Conservation (phyloP, 2,329 filamentous ascomycete species). For the Trichoderma sp. region DNA sequence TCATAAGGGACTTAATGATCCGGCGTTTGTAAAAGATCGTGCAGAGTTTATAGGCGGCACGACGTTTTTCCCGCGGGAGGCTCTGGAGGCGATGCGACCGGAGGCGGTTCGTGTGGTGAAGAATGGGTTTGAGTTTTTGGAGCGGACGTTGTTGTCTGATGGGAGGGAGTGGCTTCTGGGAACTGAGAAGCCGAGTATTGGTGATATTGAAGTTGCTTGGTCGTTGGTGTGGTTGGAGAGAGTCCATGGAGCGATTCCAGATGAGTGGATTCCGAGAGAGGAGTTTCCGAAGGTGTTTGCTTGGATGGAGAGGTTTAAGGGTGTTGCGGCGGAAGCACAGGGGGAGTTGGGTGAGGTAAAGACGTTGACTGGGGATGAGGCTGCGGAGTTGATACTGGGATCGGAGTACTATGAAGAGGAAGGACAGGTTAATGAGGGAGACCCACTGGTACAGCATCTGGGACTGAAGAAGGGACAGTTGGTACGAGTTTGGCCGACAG, state of each 20-base stretch:
- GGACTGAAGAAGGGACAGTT: constrained; percentile 50
- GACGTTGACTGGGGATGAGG: constrained; percentile 53
- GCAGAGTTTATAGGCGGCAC: constrained; percentile 35
- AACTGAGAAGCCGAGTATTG: constrained; percentile 52
- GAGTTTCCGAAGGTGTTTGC: constrained; percentile 59
- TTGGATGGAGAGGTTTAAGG: constrained; percentile 61
- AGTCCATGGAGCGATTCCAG: constrained; percentile 54
- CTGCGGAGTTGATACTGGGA: constrained; percentile 44
- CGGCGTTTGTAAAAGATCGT: constrained; percentile 58
- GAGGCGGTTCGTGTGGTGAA: constrained; percentile 57
- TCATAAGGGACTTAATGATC: constrained; percentile 52
- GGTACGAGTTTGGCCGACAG: constrained; percentile 60
- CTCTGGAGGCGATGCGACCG: constrained; percentile 37
- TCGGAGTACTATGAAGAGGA: constrained; percentile 47
- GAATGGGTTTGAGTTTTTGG: constrained; percentile 55
- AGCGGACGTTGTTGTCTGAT: constrained; percentile 61
- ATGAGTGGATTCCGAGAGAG: constrained; percentile 47
- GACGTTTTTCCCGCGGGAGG: constrained; percentile 26
- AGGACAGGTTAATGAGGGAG: constrained; percentile 43
- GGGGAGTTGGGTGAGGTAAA: constrained; percentile 34
- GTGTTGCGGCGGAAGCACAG: constrained; percentile 43
- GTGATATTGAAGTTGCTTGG: constrained; percentile 68
- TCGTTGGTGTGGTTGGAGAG: constrained; percentile 61
- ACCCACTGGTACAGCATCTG: constrained; percentile 45
- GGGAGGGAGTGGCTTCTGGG: constrained; percentile 62